Evolutionary conservation across 2,329 filamentous ascomycete genomes (phyloP), one percentile per base, ranked within the genome.

Genomic region (Cladosporium sp.): DNA sequence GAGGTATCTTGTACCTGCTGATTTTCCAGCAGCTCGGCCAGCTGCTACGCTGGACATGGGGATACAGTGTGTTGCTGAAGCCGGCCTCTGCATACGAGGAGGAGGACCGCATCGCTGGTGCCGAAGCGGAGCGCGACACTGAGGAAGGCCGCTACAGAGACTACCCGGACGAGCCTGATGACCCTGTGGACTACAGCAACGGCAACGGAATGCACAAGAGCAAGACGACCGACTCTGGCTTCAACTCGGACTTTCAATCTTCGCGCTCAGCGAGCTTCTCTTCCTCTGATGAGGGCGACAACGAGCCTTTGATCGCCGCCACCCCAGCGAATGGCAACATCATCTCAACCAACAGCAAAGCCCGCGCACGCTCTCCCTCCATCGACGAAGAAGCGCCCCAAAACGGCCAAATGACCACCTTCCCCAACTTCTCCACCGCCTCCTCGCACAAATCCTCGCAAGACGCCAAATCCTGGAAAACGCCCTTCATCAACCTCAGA

Each of bases 1-100:
- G 93, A 56, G 93, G 93, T 55, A 97, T 98, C 56, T 75, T 98
- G 1, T 98, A 98, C 66, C 79, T 98, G 9, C 78, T 98, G 56
- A 95, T 98, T 60, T 98, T 98, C 73, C 93, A 98, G 72, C 93
- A 98, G 69, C 81, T 98, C 3, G 93, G 93, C 18, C 93, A 98
- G 71, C 76, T 97, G 22, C 85, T 98, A 16, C 83, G 93, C 54
- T 98, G 93, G 93, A 96, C 89, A 58, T 98, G 93, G 93, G 93
- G 93, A 9, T 97, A 95, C 70, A 90, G 95, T 63, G 85, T 97
- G 35, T 77, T 98, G 14, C 77, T 98, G n/a, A 91, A 91, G 14
- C 89, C 92, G 14, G 86, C 89, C 59, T 83, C 85, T 45, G 81
- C 80, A 57, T 89, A 88, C 63, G 75, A 79, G 10, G 82, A 87